Percentiles rank a stretch among this genome's conserved stretches.
Conservation (phyloP, 768 basidiomycete genomes). For the Fomitopsis pulvina region DNA sequence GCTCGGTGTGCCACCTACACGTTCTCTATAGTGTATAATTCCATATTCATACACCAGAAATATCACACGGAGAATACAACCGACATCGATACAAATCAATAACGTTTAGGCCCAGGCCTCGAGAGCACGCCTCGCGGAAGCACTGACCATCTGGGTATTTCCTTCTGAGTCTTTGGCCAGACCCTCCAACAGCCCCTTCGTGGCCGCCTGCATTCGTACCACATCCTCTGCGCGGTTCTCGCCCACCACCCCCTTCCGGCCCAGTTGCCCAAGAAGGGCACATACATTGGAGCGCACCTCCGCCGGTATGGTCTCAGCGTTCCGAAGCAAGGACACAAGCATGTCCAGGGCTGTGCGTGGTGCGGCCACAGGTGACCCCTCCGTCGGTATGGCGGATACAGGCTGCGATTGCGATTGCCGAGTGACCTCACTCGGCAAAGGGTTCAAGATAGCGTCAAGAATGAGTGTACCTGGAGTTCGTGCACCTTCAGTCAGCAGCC, state of each 20-base stretch:
- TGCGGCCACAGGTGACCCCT: conserved; percentile 37
- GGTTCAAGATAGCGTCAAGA: conserved; percentile 48
- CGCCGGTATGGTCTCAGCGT: conserved; percentile 47
- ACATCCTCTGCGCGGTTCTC: conserved; percentile 30
- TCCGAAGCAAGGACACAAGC: conserved; percentile 56
- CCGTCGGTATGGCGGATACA: conserved; percentile 25
- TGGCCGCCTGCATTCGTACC: conserved; percentile 41
- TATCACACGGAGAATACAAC: background rate
- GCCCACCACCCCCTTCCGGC: conserved; percentile 43
- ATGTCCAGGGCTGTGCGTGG: conserved; percentile 62
- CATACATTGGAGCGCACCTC: conserved; percentile 78
- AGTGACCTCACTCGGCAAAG: conserved; percentile 36
- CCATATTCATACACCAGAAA: background rate
- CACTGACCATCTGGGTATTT: conserved; percentile 30
- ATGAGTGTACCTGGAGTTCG: conserved; percentile 50
- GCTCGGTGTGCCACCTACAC: background rate
- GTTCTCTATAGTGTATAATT: too few relatives aligned
- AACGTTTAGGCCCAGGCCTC: conserved; percentile 29
- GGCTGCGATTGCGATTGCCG: conserved; percentile 18
- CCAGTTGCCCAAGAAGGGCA: conserved; percentile 60
- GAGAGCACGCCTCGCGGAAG: conserved; percentile 35
- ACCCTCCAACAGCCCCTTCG: conserved; percentile 45
- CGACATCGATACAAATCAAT: background rate
- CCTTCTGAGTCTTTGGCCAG: conserved; percentile 28
- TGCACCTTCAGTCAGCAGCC: conserved; percentile 2